Base-by-base conservation (phyloP, 1,139 yeast species). In the Blastobotrys buckinghamii region DNA sequence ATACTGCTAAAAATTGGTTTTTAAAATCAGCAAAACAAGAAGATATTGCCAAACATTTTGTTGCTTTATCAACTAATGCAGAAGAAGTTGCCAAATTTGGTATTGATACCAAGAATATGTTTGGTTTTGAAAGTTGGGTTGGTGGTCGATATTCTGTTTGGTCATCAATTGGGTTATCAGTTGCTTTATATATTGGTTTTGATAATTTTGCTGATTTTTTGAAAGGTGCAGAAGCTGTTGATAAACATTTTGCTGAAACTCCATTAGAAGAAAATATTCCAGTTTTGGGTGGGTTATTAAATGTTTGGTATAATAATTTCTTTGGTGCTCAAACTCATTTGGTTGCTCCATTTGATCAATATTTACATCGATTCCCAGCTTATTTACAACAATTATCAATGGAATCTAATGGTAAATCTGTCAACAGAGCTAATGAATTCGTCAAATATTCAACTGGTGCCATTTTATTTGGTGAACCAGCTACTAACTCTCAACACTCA, bases 121-220 rank as follows among this genome's bases (percentile, higher is more conserved):
- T 92, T 73, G 97, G 95, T 53, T 92, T 92, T 65, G 97, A 89
- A 71, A 84, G 76, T 75, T 92, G 98, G 98, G 98, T 92, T 55
- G 98, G 98, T 65, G 98, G 98, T 65, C 84, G 98, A 73, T 92
- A 92, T 81, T 90, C 97, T 24, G 98, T 92, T 53, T 92, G 98
- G 98, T 87, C 96, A 40, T 94, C 98, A 58, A 92, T 92, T 70
- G 98, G 98, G 55, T 81, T 92, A 62, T 87, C 97, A 33, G 92
- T 92, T 55, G 95, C 96, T 62, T 74, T 92, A 63, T 92, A 85
- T 79, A 84, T 92, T 71, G 98, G 98, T 55, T 92, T 70, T 69
- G 97, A 92, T 58, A 87, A 89, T 78, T 92, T 92, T 66, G 89
- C 86, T 54, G 78, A 77, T 54, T 88, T 92, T 78, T 79, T 92